phyloP scores from a whole-genome alignment of 208 protist genomes.

The Crithidia acanthocephali region DNA sequence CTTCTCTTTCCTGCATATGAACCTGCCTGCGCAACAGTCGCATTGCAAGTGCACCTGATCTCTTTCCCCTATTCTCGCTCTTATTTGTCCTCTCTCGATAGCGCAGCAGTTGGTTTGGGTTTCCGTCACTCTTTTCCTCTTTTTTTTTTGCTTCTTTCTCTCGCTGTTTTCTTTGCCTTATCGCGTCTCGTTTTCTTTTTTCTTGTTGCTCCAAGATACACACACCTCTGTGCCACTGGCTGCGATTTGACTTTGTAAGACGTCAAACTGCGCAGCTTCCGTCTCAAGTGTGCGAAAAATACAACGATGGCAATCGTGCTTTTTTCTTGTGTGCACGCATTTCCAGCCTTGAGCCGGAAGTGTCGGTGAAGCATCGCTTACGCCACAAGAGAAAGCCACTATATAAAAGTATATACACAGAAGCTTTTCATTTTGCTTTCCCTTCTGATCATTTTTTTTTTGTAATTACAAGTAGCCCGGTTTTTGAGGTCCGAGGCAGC shows the following conservation, averaged over 20 bases:
- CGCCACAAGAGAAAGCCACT: too few relatives aligned
- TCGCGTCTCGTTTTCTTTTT: not conserved
- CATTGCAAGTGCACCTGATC: not conserved
- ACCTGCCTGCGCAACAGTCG: not conserved
- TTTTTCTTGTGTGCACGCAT: not conserved
- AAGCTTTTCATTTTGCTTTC: too few relatives aligned
- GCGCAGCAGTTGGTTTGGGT: too few relatives aligned
- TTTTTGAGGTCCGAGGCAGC: too few relatives aligned
- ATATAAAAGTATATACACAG: too few relatives aligned
- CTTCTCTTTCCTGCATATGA: slow-evolving; percentile 7
- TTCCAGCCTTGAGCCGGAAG: not conserved
- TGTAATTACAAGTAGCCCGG: too few relatives aligned
- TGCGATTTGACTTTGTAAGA: not conserved
- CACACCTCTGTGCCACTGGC: not conserved
- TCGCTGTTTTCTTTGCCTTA: not conserved
- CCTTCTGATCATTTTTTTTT: too few relatives aligned
- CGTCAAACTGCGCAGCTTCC: not conserved
- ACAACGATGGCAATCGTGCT: too few relatives aligned
- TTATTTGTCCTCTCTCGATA: too few relatives aligned
- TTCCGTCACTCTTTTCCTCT: not conserved
- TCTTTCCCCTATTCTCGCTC: not conserved
- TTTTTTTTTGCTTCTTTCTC: not conserved
- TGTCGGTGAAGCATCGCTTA: too few relatives aligned
- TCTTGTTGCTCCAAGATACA: not conserved
- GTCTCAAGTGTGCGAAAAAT: too few relatives aligned